Percentiles rank a stretch among this genome's conserved stretches.
These are phyloP conservation scores for Aspergillus hortae DNA, from an alignment of 2,329 filamentous ascomycete genomes.

Conservation along the genomic window DNA sequence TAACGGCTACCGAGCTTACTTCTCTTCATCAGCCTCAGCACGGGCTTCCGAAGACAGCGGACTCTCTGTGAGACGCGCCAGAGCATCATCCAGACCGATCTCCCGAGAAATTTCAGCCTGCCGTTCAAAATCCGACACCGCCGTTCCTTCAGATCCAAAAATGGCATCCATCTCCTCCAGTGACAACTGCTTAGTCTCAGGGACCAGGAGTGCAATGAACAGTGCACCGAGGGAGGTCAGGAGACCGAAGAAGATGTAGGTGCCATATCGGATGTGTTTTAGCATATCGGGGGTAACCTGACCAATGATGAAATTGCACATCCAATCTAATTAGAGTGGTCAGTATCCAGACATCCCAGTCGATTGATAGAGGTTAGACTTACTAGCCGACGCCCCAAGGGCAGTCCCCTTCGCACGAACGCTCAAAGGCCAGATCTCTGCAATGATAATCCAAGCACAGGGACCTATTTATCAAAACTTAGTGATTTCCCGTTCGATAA, in stretches of 20 bases:
- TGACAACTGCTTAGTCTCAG: slow-evolving; percentile 46
- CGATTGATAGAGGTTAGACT: slow-evolving; percentile 3
- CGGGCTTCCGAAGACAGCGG: no score
- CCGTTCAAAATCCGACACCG: slow-evolving; percentile 63
- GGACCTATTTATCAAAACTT: slow-evolving; percentile 35
- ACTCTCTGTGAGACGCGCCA: no score
- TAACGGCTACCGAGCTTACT: no score
- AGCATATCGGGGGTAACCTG: slow-evolving; percentile 70
- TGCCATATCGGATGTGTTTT: slow-evolving; percentile 62
- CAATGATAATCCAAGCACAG: slow-evolving; percentile 69
- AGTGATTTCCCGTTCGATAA: background rate
- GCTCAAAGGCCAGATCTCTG: slow-evolving; percentile 70
- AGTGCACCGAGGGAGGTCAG: slow-evolving; percentile 60
- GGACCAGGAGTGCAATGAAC: slow-evolving; percentile 50
- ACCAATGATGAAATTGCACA: slow-evolving; percentile 61
- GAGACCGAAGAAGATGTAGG: slow-evolving; percentile 67
- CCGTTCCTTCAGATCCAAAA: slow-evolving; percentile 64
- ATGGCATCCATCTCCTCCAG: slow-evolving; percentile 61
- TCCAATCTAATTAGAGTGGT: slow-evolving; percentile 31
- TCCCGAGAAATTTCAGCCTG: slow-evolving; percentile 69
- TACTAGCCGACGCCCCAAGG: slow-evolving; percentile 59
- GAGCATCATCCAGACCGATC: slow-evolving; percentile 51
- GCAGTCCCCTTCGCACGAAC: slow-evolving; percentile 68
- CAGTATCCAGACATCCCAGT: slow-evolving; percentile 1
- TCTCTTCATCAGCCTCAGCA: no score